Percentiles rank a stretch among this genome's conserved stretches.
phyloP scores from a whole-genome alignment of 2,329 filamentous ascomycete species.

The Xylariaceae sp. region DNA sequence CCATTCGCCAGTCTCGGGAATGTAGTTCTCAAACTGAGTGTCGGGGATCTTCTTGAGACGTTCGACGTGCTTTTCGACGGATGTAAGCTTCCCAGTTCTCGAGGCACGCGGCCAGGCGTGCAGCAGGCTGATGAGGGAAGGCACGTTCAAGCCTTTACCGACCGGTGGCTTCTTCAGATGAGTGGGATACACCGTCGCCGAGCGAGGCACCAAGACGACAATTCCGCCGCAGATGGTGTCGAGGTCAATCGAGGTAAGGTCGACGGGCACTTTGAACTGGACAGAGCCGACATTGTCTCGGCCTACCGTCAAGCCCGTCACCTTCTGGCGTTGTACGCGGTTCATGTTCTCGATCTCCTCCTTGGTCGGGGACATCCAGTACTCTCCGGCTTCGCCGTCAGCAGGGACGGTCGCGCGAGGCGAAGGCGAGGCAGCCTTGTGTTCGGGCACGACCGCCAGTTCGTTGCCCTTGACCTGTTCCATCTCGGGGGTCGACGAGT shows the following conservation, averaged over 20 bases:
- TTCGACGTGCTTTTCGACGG: slow-evolving; percentile 75
- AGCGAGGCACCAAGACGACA: slow-evolving; percentile 69
- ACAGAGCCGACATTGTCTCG: slow-evolving; percentile 77
- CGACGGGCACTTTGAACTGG: slow-evolving; percentile 74
- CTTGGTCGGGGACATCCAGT: slow-evolving; percentile 78
- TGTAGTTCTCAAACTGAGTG: slow-evolving; percentile 78
- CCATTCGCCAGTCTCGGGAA: slow-evolving; percentile 78
- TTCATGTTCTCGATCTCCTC: slow-evolving; percentile 76
- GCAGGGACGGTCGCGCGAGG: slow-evolving; percentile 21
- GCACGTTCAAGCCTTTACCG: slow-evolving; percentile 88
- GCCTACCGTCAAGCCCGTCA: slow-evolving; percentile 74
- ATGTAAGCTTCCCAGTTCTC: slow-evolving; percentile 56
- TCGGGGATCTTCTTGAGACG: slow-evolving; percentile 72
- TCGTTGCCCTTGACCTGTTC: slow-evolving; percentile 70
- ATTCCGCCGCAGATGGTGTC: slow-evolving; percentile 75
- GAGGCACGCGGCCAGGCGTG: slow-evolving; percentile 82
- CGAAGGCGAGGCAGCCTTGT: slow-evolving; percentile 42
- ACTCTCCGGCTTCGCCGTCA: slow-evolving; percentile 61
- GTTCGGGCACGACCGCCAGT: slow-evolving; percentile 72
- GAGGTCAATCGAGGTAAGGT: slow-evolving; percentile 72
- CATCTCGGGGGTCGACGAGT: slow-evolving; percentile 53
- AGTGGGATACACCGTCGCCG: slow-evolving; percentile 81
- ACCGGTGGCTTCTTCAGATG: slow-evolving; percentile 71
- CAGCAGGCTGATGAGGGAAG: slow-evolving; percentile 78
- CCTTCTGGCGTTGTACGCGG: slow-evolving; percentile 67